Percentiles rank a stretch among this genome's conserved stretches.
phyloP scores from a whole-genome alignment of 768 basidiomycete species.

The Rhizopogon vesiculosus region DNA sequence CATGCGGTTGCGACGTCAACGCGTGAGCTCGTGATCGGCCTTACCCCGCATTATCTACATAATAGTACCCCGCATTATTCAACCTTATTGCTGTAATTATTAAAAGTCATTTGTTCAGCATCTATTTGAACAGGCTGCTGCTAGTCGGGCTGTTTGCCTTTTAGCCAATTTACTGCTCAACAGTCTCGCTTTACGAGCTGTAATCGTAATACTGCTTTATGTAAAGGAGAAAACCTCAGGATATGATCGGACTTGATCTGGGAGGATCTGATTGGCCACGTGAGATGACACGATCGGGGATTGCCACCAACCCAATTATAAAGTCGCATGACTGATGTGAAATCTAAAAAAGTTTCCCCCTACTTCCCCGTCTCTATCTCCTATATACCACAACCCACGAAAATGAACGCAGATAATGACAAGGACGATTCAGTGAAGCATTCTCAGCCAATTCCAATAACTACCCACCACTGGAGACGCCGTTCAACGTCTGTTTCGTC shows the following conservation, averaged over 20 bases:
- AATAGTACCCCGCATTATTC: background rate
- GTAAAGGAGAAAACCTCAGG: background rate
- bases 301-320: slow-evolving; percentile 11
- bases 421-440: slow-evolving; percentile 35
- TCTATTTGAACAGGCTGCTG: no score
- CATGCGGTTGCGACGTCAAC: background rate
- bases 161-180: no score
- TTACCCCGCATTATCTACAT: background rate
- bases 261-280: slow-evolving; percentile 1
- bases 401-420: slow-evolving; percentile 13
- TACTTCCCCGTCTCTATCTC: slow-evolving; percentile 1
- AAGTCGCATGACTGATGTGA: slow-evolving; percentile 7
- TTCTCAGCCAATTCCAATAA: slow-evolving; percentile 65
- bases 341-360: background rate
- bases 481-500: slow-evolving; percentile 67
- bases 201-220: background rate
- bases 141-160: no score
- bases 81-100: background rate
- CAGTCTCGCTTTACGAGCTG: no score
- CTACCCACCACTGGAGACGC: slow-evolving; percentile 36
- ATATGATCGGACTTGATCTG: background rate
- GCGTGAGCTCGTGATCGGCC: background rate
- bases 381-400: slow-evolving; percentile 1
- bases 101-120: background rate
- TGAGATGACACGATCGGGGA: slow-evolving; percentile 7